A percentile compares a stretch with the other conserved stretches of the same genome.
phyloP scores from a whole-genome alignment of 176 grass and related monocot species.

The Zoysia japonica region DNA sequence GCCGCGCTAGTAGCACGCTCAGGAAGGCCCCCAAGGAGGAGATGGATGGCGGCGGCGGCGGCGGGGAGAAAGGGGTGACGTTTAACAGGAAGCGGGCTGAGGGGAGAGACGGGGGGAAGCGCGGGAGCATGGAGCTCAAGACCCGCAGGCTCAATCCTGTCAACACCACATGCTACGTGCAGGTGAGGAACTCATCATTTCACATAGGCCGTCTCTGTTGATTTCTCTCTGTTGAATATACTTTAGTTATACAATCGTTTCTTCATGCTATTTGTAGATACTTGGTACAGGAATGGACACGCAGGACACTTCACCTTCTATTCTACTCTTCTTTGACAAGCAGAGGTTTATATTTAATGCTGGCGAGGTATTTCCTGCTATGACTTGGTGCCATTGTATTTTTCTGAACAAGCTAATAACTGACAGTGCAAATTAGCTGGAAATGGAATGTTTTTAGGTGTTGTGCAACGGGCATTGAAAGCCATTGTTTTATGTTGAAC shows the following conservation, averaged over 20 bases:
- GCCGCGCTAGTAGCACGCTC: conserved; percentile 56
- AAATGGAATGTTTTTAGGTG: background rate
- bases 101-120: conserved; percentile 67
- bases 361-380: conserved; percentile 67
- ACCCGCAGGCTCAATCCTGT: conserved; percentile 82
- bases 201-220: background rate
- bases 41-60: conserved; percentile 29
- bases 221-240: background rate
- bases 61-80: conserved; percentile 41
- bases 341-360: conserved; percentile 97
- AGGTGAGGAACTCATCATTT: conserved; percentile 46
- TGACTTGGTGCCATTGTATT: background rate
- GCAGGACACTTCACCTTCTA: conserved; percentile 89
- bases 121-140: conserved; percentile 74
- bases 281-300: conserved; percentile 99
- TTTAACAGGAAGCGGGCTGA: conserved; percentile 80
- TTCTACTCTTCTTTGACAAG: conserved; percentile 92
- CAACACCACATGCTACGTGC: conserved; percentile 87
- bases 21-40: conserved; percentile 41
- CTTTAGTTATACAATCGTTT: conserved; percentile 2
- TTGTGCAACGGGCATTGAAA: conserved; percentile 8
- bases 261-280: conserved; percentile 52
- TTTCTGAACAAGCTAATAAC: conserved; percentile 23
- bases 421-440: background rate
- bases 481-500: background rate